These are phyloP conservation scores for Penicillium frequentans DNA, from an alignment of 2,329 filamentous ascomycete species.

Conservation along the genomic window DNA sequence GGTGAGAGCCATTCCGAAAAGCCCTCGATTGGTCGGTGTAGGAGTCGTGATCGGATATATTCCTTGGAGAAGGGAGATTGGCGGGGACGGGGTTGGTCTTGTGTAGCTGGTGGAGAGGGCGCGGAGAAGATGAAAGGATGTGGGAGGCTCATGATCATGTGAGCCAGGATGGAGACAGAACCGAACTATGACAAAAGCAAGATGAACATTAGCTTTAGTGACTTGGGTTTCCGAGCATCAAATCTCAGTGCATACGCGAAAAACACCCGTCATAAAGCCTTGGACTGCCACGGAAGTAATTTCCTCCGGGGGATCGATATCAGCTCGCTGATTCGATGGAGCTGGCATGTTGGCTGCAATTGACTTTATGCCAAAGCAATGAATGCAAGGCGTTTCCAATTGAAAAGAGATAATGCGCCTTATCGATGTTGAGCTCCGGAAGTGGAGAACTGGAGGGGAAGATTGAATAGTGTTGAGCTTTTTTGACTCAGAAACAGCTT, in stretches of 20 bases:
- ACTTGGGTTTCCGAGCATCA: no score
- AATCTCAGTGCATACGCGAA: conserved; percentile 36
- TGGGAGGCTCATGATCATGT: conserved; percentile 45
- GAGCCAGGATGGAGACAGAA: conserved; percentile 47
- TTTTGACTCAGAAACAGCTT: background rate
- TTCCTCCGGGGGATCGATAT: conserved; percentile 44
- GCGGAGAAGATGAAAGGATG: conserved; percentile 43
- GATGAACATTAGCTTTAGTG: background rate
- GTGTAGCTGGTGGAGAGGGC: conserved; percentile 26
- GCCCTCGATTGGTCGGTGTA: conserved; percentile 46
- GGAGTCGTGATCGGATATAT: conserved; percentile 31
- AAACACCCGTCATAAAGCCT: conserved; percentile 45
- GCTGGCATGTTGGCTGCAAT: conserved; percentile 34
- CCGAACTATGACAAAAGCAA: conserved; percentile 36
- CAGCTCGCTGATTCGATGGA: conserved; percentile 38
- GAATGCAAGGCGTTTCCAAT: background rate
- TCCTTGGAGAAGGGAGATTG: conserved; percentile 31
- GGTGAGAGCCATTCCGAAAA: conserved; percentile 51
- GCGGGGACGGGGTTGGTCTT: conserved; percentile 20
- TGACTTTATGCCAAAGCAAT: conserved; percentile 6
- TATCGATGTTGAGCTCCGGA: background rate
- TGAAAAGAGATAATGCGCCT: background rate
- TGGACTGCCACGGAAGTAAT: conserved; percentile 42
- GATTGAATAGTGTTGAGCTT: no score
- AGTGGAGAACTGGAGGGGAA: background rate